Conservation (phyloP, 495 filamentous ascomycete genomes). For the Filosporella fistucella region DNA sequence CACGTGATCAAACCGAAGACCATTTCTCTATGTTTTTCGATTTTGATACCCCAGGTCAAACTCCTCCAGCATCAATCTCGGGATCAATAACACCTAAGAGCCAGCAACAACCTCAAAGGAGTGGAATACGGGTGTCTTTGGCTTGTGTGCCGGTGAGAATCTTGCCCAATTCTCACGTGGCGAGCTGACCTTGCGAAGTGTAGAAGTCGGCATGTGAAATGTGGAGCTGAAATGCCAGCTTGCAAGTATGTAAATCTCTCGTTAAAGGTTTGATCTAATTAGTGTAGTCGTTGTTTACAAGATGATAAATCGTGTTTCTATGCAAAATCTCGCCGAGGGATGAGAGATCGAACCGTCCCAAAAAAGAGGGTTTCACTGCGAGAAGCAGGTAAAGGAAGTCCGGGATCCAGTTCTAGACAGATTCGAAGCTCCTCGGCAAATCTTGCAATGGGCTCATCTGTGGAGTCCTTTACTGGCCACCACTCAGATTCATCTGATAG, state of each 20-base stretch:
- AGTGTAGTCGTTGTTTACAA: constrained; percentile 35
- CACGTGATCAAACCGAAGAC: not conserved
- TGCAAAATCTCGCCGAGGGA: constrained; percentile 46
- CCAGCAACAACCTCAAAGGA: not conserved
- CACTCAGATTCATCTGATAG: constrained; percentile 2
- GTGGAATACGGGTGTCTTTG: constrained; percentile 35
- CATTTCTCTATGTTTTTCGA: constrained; percentile 5
- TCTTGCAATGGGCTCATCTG: not conserved
- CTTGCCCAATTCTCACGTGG: not conserved
- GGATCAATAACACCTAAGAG: not conserved
- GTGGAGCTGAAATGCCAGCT: constrained; percentile 43
- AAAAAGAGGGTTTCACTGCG: constrained; percentile 29
- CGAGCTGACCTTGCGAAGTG: constrained; percentile 26
- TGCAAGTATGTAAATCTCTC: too few species aligned
- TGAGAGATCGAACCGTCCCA: constrained; percentile 31
- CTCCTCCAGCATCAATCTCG: not conserved
- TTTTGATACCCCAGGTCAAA: too few species aligned
- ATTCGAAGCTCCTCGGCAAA: not conserved
- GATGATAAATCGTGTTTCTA: constrained; percentile 42
- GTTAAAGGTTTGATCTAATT: too few species aligned
- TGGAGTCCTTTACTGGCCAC: constrained; percentile 4
- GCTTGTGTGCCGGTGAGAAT: constrained; percentile 42
- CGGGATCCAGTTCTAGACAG: constrained; percentile 1
- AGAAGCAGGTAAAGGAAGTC: constrained; percentile 11
- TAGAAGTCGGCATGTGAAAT: constrained; percentile 51